A percentile compares a stretch with the other conserved stretches of the same genome.
These are phyloP conservation scores for Candida koratica DNA, from an alignment of 805 yeast genomes.

Conservation along the genomic window DNA sequence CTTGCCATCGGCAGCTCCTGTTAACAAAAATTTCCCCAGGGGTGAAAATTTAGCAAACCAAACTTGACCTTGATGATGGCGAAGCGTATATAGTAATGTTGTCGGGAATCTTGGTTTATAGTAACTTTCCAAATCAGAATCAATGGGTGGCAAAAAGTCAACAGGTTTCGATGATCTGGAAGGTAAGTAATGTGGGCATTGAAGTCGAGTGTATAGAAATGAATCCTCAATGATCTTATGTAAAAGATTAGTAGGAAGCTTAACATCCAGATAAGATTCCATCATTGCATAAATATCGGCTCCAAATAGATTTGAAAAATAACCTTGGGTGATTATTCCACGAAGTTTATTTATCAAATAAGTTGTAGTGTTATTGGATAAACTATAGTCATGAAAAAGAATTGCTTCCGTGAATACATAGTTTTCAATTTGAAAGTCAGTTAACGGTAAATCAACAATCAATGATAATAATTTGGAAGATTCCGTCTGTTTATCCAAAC, in stretches of 20 bases:
- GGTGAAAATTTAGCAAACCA: conserved; percentile 83
- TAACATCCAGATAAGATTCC: conserved; percentile 14
- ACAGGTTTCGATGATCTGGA: conserved; percentile 17
- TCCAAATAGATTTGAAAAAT: conserved; percentile 11
- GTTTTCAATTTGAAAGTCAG: conserved; percentile 10
- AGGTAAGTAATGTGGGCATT: conserved; percentile 27
- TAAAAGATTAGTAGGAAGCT: conserved; percentile 21
- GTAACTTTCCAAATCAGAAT: conserved; percentile 12
- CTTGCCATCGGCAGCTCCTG: conserved; percentile 66
- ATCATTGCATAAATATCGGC: conserved; percentile 15
- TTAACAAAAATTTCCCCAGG: conserved; percentile 69
- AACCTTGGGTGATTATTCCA: conserved; percentile 7
- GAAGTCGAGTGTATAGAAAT: conserved; percentile 9
- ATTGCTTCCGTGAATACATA: conserved; percentile 12
- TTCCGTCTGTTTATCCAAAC: conserved; percentile 25
- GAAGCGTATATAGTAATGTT: conserved; percentile 42
- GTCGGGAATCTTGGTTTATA: conserved; percentile 43
- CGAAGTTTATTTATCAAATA: conserved; percentile 11
- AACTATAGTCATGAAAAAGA: conserved; percentile 8
- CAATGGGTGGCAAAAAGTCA: conserved; percentile 15
- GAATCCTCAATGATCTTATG: conserved; percentile 19
- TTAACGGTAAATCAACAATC: conserved; percentile 18
- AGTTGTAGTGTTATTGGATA: conserved; percentile 8
- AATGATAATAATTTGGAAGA: conserved; percentile 21
- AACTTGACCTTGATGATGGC: conserved; percentile 65